Conservation (phyloP, 208 protist genomes). For the Trichomonas tenax region DNA sequence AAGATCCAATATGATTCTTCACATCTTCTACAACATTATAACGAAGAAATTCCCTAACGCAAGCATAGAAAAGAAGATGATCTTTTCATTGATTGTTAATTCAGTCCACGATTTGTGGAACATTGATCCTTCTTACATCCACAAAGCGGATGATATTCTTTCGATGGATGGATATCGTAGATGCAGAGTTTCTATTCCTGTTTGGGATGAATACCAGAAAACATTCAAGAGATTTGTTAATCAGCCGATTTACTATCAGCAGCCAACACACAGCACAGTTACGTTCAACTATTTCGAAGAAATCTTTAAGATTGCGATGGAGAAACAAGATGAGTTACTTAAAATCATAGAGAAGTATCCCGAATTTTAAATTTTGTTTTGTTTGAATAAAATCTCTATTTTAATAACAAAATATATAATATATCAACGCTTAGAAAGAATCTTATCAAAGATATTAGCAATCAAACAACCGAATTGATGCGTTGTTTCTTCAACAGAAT, state of each 20-base stretch:
- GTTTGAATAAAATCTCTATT: no score
- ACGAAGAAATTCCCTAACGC: neutral
- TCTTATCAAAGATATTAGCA: no score
- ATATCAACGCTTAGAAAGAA: no score
- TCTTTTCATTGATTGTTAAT: neutral
- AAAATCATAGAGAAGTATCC: neutral
- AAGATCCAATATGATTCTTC: neutral
- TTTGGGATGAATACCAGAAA: neutral
- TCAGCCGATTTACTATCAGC: neutral
- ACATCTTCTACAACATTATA: neutral
- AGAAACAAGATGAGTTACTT: neutral
- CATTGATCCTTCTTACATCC: neutral
- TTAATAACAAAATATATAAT: no score
- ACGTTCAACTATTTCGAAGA: neutral
- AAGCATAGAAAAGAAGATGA: neutral
- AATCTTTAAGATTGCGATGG: neutral
- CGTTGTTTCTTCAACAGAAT: neutral
- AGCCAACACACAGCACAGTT: neutral
- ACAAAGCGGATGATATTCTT: neutral
- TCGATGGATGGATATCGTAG: neutral
- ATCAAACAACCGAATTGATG: no score
- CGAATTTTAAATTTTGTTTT: neutral
- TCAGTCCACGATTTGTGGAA: neutral
- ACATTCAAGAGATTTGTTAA: neutral
- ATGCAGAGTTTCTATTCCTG: neutral